These are phyloP conservation scores for Irpex lacteus DNA, from an alignment of 1,284 basidiomycete genomes.

Conservation along the genomic window DNA sequence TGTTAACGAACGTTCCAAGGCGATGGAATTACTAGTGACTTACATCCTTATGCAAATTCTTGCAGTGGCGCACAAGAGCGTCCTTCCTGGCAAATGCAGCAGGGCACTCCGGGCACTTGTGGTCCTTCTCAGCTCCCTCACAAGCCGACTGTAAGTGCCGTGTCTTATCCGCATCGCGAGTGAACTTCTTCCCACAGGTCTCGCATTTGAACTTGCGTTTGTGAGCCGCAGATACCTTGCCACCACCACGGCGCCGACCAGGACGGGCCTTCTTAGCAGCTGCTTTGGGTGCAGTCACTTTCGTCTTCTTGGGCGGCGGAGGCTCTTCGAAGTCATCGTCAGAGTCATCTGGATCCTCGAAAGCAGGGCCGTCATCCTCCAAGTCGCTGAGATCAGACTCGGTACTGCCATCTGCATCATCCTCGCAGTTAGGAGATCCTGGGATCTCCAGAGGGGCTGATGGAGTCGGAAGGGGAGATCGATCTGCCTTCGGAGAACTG, in stretches of 20 bases:
- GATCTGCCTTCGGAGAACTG: neutral
- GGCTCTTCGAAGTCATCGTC: constrained; percentile 6
- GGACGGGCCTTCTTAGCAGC: neutral
- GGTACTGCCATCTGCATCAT: neutral
- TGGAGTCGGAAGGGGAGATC: no score
- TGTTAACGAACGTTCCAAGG: neutral
- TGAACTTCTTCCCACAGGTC: constrained; percentile 7
- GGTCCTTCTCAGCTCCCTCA: neutral
- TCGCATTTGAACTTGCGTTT: constrained; percentile 4
- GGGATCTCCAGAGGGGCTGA: neutral
- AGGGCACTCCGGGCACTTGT: constrained; percentile 7
- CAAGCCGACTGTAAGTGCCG: constrained; percentile 11
- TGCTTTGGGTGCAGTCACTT: neutral
- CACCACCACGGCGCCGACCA: neutral
- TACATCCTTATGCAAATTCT: neutral
- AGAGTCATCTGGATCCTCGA: constrained; percentile 1
- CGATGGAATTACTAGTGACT: neutral
- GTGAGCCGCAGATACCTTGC: no score
- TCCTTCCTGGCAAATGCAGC: constrained; percentile 7
- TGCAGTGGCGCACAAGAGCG: constrained; percentile 3
- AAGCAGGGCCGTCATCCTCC: neutral
- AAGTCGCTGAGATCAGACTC: constrained; percentile 1
- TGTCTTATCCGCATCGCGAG: constrained; percentile 9
- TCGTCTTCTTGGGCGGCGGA: neutral
- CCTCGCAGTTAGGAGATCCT: neutral